Evolutionary conservation across 108 stramenopile species (phyloP).

Genomic region (Stephanodiscus minutulus): DNA sequence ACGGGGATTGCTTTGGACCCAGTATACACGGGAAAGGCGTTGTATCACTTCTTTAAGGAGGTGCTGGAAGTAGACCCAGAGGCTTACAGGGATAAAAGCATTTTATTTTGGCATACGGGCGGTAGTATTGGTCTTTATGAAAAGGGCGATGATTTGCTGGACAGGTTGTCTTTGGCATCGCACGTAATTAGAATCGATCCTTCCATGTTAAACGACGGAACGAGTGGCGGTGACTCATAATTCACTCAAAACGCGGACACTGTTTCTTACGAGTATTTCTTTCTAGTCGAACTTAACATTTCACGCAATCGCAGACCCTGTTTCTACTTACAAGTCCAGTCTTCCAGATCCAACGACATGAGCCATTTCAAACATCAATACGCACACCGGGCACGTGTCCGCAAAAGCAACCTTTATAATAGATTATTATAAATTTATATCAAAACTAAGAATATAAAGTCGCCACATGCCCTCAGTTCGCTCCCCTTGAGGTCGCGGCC

Average conservation of each 20-base stretch:
- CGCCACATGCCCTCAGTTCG: no score
- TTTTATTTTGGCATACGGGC: slow-evolving; percentile 93
- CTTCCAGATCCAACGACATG: background rate
- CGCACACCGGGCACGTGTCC: no score
- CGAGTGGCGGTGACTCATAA: background rate
- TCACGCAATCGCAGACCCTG: background rate
- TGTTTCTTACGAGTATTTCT: background rate
- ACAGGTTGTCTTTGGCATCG: slow-evolving; percentile 25
- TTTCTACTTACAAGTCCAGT: background rate
- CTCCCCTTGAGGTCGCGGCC: no score
- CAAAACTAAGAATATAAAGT: no score
- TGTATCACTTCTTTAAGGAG: slow-evolving; percentile 71
- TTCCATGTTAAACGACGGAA: slow-evolving; percentile 35
- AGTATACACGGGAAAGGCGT: slow-evolving; percentile 88
- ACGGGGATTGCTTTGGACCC: slow-evolving; percentile 90
- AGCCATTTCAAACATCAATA: background rate
- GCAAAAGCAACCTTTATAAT: no score
- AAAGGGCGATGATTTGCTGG: slow-evolving; percentile 58
- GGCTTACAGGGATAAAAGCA: slow-evolving; percentile 52
- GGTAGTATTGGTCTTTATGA: slow-evolving; percentile 86
- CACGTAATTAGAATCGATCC: slow-evolving; percentile 60
- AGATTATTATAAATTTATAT: no score
- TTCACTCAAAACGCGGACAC: background rate
- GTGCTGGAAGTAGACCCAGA: slow-evolving; percentile 58
- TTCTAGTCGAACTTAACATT: background rate